Conservation (phyloP, 2,329 filamentous ascomycete species). For the Phaeosphaeria sp. region DNA sequence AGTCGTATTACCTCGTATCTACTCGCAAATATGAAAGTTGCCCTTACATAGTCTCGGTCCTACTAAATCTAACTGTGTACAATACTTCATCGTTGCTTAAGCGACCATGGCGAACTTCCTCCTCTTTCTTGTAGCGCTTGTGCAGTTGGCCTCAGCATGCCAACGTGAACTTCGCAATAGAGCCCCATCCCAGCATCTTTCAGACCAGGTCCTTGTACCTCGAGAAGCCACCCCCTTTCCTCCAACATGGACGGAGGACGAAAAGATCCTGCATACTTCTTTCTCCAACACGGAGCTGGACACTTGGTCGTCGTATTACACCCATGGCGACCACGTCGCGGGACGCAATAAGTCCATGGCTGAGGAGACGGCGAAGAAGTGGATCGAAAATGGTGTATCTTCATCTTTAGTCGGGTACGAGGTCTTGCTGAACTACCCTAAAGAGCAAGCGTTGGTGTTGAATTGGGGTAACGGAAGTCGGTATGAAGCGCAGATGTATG, state of each 20-base stretch:
- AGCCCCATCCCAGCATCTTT: not conserved
- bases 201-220: not conserved
- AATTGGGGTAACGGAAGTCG: conserved; percentile 39
- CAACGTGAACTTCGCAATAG: conserved; percentile 5
- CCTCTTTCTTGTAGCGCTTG: not conserved
- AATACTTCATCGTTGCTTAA: not conserved
- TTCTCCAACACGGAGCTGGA: conserved; percentile 34
- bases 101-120: not conserved
- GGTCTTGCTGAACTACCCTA: conserved; percentile 44
- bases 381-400: conserved; percentile 30
- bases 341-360: conserved; percentile 38
- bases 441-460: conserved; percentile 40
- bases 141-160: conserved; percentile 1
- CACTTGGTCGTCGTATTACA: conserved; percentile 39
- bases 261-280: conserved; percentile 33
- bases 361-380: conserved; percentile 41
- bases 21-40: not conserved
- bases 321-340: conserved; percentile 39
- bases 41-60: not conserved
- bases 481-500: conserved; percentile 33
- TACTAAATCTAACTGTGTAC: not conserved
- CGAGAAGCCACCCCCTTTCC: conserved; percentile 16
- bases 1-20: not conserved
- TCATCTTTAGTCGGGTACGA: conserved; percentile 31
- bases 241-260: conserved; percentile 31